phyloP scores from a whole-genome alignment of 768 basidiomycete species.

The Cystofilobasidium capitatum region DNA sequence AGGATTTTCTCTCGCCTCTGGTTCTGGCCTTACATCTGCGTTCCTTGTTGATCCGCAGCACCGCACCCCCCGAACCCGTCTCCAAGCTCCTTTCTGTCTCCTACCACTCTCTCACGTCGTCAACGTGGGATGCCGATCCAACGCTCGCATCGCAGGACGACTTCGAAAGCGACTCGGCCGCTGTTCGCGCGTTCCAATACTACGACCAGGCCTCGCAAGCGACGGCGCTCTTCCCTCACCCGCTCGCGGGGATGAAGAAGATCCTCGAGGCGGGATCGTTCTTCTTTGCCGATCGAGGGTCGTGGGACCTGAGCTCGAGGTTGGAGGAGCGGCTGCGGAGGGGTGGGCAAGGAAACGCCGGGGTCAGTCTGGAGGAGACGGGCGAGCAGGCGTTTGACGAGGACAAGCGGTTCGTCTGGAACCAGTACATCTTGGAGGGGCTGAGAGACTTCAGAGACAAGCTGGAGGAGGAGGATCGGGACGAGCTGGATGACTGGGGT shows the following conservation, averaged over 20 bases:
- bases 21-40: constrained; percentile 44
- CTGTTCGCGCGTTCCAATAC: constrained; percentile 34
- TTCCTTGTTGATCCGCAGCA: constrained; percentile 44
- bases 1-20: constrained; percentile 56
- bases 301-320: constrained; percentile 84
- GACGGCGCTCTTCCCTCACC: constrained; percentile 60
- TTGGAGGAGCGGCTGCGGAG: constrained; percentile 57
- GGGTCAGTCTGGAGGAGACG: constrained; percentile 13
- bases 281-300: constrained; percentile 73
- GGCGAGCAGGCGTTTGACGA: constrained; percentile 41
- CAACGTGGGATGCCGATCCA: constrained; percentile 64
- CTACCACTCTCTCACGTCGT: constrained; percentile 77
- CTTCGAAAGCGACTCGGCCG: constrained; percentile 15
- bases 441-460: constrained; percentile 78
- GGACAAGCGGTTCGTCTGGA: constrained; percentile 79
- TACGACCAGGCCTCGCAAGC: constrained; percentile 11
- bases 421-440: constrained; percentile 77
- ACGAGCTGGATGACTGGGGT: constrained; percentile 68
- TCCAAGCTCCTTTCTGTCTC: constrained; percentile 66
- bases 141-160: neutral
- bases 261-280: constrained; percentile 86
- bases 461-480: constrained; percentile 53
- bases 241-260: constrained; percentile 78
- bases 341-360: constrained; percentile 38
- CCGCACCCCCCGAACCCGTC: constrained; percentile 50